phyloP scores from a whole-genome alignment of 2,329 filamentous ascomycete species.

The Pseudogymnoascus sp. region DNA sequence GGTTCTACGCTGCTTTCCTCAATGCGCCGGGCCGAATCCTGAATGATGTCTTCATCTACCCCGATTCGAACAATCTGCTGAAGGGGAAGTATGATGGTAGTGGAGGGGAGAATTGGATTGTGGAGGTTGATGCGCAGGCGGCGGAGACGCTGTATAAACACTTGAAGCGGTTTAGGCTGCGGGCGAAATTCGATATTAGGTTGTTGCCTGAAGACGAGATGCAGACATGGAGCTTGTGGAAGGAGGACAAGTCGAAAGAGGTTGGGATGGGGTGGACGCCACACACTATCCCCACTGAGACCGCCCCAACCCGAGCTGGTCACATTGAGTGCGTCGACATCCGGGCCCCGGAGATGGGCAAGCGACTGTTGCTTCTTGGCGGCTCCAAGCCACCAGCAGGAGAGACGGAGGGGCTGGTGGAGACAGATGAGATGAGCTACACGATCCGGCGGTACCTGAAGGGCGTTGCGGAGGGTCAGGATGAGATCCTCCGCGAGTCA shows the following conservation, averaged over 20 bases:
- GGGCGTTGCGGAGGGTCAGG: slow-evolving; percentile 79
- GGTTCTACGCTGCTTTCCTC: slow-evolving; percentile 77
- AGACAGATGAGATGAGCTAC: slow-evolving; percentile 54
- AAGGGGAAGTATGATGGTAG: slow-evolving; percentile 16
- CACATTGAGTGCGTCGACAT: slow-evolving; percentile 36
- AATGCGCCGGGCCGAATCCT: slow-evolving; percentile 78
- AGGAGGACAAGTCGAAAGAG: slow-evolving; percentile 41
- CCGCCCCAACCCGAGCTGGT: not conserved
- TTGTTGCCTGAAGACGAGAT: slow-evolving; percentile 58
- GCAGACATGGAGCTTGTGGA: slow-evolving; percentile 68
- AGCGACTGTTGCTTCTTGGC: slow-evolving; percentile 38
- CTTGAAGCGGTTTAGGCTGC: slow-evolving; percentile 77
- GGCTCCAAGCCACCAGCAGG: slow-evolving; percentile 25
- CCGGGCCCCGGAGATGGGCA: slow-evolving; percentile 50
- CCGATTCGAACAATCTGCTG: slow-evolving; percentile 35
- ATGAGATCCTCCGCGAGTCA: slow-evolving; percentile 63
- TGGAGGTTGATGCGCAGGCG: slow-evolving; percentile 74
- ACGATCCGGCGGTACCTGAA: slow-evolving; percentile 67
- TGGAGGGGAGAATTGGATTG: slow-evolving; percentile 51
- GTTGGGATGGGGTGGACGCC: slow-evolving; percentile 13
- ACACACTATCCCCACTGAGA: slow-evolving; percentile 12
- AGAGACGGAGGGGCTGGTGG: slow-evolving; percentile 36
- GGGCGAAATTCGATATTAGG: slow-evolving; percentile 67
- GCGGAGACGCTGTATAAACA: slow-evolving; percentile 58
- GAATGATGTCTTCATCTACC: slow-evolving; percentile 87